phyloP scores from a whole-genome alignment of 2,329 filamentous ascomycete species.

The Pseudogymnoascus sp. region DNA sequence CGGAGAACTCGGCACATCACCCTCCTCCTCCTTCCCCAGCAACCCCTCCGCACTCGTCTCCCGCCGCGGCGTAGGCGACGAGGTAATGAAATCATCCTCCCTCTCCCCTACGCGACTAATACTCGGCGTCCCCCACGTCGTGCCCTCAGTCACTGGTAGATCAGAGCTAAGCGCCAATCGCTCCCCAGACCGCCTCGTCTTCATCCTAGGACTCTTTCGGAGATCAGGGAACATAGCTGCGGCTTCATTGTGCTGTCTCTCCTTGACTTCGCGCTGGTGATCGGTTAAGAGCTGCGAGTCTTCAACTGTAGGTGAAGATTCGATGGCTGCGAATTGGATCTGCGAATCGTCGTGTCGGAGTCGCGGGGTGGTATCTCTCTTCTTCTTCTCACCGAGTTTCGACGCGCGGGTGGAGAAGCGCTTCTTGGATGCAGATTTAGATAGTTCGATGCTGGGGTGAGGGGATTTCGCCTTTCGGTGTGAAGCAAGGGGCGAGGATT shows the following conservation, averaged over 20 bases:
- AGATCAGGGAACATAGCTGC: conserved; percentile 64
- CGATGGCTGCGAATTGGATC: conserved; percentile 66
- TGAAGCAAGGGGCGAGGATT: conserved; percentile 11
- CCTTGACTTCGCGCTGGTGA: conserved; percentile 69
- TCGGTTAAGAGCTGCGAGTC: conserved; percentile 75
- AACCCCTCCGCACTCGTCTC: conserved; percentile 43
- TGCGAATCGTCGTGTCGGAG: conserved; percentile 77
- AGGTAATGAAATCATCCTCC: conserved; percentile 39
- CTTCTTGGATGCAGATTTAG: conserved; percentile 18
- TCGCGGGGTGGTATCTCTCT: conserved; percentile 41
- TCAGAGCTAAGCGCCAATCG: conserved; percentile 25
- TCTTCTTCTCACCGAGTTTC: conserved; percentile 31
- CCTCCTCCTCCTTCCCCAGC: conserved; percentile 31
- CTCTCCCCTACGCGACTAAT: conserved; percentile 20
- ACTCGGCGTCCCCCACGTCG: conserved; percentile 26
- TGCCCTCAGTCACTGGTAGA: conserved; percentile 34
- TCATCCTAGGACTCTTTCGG: conserved; percentile 44
- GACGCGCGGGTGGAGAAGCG: conserved; percentile 30
- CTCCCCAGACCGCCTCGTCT: conserved; percentile 15
- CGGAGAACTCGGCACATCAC: conserved; percentile 53
- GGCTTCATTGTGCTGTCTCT: conserved; percentile 60
- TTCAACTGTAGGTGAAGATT: conserved; percentile 48
- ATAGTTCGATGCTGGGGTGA: conserved; percentile 15
- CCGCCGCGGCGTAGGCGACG: conserved; percentile 55
- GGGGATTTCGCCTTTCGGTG: not conserved